Evolutionary conservation across 495 filamentous ascomycete species (phyloP), one percentile per base, ranked within the genome.

Genomic region (Letharia lupina): DNA sequence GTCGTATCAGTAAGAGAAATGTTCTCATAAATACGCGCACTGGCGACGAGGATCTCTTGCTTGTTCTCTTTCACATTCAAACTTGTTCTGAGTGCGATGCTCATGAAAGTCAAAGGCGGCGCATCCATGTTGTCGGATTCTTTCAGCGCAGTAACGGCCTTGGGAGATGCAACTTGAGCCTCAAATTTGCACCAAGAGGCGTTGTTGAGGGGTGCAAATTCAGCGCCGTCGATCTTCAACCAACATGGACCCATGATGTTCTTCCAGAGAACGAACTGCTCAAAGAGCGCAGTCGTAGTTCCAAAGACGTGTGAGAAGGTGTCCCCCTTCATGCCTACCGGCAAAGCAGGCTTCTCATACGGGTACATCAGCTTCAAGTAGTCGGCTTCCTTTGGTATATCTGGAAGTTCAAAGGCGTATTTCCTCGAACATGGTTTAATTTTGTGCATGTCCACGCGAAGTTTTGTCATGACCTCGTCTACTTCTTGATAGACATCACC

Each of bases 191-290:
- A 97, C 86, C 94, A 93, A 3, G 95, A 98, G 28, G 90, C 87
- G 71, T 97, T 97, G 74, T 87, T 91, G n/a, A 96, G 77, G 3
- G 88, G 80, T 16, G 83, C 81, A 75, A 96, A 96, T 73, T 96
- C 85, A 44, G 88, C 89, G 63, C 87, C 88, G 67, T 90, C 83
- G 65, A 98, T 91, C 72, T 85, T 89, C 23, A 98, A 82, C 94
- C 94, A 98, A 77, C 95, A 98, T 15, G 94, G 94, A 0, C 94
- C 94, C 92, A 96, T 98, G 66, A 98, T 89, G 68, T 93, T 92
- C 76, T 95, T 96, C 90, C 91, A 97, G 16, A 98, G 82, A 18
- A 97, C 95, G 71, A 98, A 98, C 71, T 98, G 94, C 71, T 98
- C 94, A 69, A 98, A 98, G 1, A 98, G 80, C 4, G 91, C 86